Conservation (phyloP, 805 yeast species). For the Monosporozyma solicola region DNA sequence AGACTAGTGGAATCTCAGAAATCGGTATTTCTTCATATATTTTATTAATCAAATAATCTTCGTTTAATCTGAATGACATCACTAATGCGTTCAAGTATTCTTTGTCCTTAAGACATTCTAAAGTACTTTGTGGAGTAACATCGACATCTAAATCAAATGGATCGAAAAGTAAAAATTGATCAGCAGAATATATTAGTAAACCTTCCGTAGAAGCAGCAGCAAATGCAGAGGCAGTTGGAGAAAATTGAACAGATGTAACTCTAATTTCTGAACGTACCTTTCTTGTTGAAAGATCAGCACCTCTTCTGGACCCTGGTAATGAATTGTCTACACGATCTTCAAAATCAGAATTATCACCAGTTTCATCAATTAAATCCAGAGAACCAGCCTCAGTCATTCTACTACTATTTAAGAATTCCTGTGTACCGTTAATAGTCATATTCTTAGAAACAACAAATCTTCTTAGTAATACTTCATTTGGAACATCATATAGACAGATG, state of each 20-base stretch:
- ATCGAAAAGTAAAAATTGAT: constrained; percentile 68
- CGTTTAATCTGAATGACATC: constrained; percentile 92
- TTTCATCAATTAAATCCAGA: constrained; percentile 68
- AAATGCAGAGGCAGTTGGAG: constrained; percentile 85
- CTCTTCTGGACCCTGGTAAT: constrained; percentile 79
- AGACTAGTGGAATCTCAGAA: constrained; percentile 59
- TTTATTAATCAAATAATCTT: constrained; percentile 56
- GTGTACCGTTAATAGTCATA: constrained; percentile 86
- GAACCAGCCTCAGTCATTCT: constrained; percentile 86
- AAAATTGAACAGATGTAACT: constrained; percentile 67
- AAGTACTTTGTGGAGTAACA: constrained; percentile 71
- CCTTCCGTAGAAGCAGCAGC: constrained; percentile 97
- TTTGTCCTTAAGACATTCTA: constrained; percentile 47
- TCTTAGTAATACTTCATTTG: constrained; percentile 75
- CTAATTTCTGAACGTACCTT: constrained; percentile 73
- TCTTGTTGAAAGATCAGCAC: constrained; percentile 71
- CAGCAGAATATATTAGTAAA: constrained; percentile 68
- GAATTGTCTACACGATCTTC: constrained; percentile 70
- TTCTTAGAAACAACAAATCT: constrained; percentile 80
- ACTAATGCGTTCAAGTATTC: constrained; percentile 67
- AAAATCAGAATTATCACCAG: constrained; percentile 76
- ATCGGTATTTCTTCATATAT: constrained; percentile 68
- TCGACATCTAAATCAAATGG: constrained; percentile 93
- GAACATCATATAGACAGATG: constrained; percentile 83
- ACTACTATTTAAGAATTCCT: constrained; percentile 65